Conservation (phyloP, 768 basidiomycete genomes). For the Sporobolomyces phaffii region DNA sequence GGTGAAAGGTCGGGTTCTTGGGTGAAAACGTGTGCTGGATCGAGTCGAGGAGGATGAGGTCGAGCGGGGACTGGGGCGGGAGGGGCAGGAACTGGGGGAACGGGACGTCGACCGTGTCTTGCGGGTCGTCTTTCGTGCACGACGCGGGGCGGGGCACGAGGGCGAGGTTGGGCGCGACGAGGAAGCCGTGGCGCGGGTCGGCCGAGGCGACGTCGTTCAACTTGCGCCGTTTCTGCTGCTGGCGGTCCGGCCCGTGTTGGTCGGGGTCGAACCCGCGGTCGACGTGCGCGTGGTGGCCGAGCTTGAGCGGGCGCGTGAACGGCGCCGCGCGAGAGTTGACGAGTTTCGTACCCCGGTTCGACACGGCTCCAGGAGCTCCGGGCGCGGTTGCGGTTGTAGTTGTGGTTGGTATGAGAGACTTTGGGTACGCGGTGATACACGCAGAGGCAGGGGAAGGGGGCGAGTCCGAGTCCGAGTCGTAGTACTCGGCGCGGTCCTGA, state of each 20-base stretch:
- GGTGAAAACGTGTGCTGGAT: conserved; percentile 33
- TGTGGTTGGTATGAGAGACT: background rate
- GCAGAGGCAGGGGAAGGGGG: background rate
- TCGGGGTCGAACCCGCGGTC: conserved; percentile 21
- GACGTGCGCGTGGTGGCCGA: conserved; percentile 38
- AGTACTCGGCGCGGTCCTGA: conserved; percentile 33
- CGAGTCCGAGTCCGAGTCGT: conserved; percentile 20
- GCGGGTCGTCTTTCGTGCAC: background rate
- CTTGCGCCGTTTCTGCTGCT: conserved; percentile 14
- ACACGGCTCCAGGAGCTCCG: conserved; percentile 2
- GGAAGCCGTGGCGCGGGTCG: conserved; percentile 14
- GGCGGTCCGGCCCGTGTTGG: background rate
- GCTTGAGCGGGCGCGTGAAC: conserved; percentile 26
- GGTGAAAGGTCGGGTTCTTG: conserved; percentile 33
- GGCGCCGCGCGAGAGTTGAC: conserved; percentile 13
- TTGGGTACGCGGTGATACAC: background rate
- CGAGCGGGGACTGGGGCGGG: conserved; percentile 39
- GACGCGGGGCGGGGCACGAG: conserved; percentile 32
- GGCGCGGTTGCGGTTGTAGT: background rate
- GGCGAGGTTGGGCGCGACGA: conserved; percentile 39
- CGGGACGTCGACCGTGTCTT: conserved; percentile 17
- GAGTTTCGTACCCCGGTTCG: conserved; percentile 43
- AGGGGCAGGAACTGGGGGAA: conserved; percentile 33
- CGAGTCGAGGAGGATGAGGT: conserved; percentile 36
- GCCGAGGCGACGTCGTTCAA: conserved; percentile 14